Conservation (phyloP, 163 green algal genomes). For the Scenedesmus sp. region DNA sequence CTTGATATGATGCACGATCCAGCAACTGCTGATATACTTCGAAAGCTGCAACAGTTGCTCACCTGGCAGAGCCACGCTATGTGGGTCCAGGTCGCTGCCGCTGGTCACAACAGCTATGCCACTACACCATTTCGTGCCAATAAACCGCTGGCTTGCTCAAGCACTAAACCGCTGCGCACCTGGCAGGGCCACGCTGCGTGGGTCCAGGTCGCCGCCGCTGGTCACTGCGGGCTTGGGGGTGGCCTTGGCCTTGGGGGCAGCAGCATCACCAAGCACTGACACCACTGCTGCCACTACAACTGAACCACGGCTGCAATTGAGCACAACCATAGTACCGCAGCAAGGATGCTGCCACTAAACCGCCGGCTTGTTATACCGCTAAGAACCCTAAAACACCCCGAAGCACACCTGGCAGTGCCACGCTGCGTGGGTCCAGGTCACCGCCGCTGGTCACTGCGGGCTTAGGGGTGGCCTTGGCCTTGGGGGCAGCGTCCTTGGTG, state of each 20-base stretch:
- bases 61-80: conserved; percentile 34
- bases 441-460: conserved; percentile 25
- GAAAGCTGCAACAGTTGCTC: neutral
- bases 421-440: conserved; percentile 25
- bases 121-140: neutral
- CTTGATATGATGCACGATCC: too few relatives aligned
- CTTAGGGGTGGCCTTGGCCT: neutral
- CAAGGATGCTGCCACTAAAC: too few relatives aligned
- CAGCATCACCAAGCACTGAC: neutral
- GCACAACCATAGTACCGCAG: neutral
- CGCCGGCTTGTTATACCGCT: neutral
- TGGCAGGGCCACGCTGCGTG: conserved; percentile 32
- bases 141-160: neutral
- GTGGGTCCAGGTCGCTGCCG: conserved; percentile 17
- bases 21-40: neutral
- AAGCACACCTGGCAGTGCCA: conserved; percentile 33
- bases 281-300: too few relatives aligned
- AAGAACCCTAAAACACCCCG: too few relatives aligned
- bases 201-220: conserved; percentile 41
- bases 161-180: conserved; percentile 2
- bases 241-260: neutral
- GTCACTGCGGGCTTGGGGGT: conserved; percentile 15
- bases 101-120: too few relatives aligned
- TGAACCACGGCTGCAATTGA: too few relatives aligned
- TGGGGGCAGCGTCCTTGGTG: neutral